Conservation (phyloP, 768 basidiomycete genomes). For the Mycena galericulata region DNA sequence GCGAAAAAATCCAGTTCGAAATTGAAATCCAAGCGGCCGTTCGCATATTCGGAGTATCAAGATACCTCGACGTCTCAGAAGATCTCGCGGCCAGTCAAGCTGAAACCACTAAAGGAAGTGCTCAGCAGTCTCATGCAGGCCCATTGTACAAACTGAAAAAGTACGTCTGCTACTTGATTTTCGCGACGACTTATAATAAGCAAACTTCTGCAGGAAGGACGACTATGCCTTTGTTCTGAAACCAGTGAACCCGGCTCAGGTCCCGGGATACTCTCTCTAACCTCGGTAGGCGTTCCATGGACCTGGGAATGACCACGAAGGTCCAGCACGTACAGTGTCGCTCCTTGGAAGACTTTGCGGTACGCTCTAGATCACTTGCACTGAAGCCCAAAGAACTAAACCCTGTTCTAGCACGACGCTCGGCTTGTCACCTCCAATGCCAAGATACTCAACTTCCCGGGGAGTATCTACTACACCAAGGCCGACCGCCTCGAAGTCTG, state of each 20-base stretch:
- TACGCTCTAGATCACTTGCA: slow-evolving; percentile 49
- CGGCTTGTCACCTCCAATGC: slow-evolving; percentile 80
- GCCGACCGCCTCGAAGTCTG: slow-evolving; percentile 78
- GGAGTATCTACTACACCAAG: slow-evolving; percentile 79
- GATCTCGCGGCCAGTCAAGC: slow-evolving; percentile 69
- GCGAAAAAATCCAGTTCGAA: slow-evolving; percentile 30
- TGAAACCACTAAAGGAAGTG: slow-evolving; percentile 86
- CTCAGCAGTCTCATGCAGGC: slow-evolving; percentile 68
- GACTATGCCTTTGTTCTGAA: slow-evolving; percentile 86
- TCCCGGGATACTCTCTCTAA: slow-evolving; percentile 74
- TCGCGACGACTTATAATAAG: slow-evolving; percentile 22
- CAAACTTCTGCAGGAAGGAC: slow-evolving; percentile 70
- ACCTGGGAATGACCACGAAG: slow-evolving; percentile 86
- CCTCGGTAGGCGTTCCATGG: slow-evolving; percentile 89
- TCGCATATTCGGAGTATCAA: slow-evolving; percentile 30
- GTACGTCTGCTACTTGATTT: slow-evolving; percentile 50
- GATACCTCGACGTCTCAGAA: slow-evolving; percentile 50
- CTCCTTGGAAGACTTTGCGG: slow-evolving; percentile 83
- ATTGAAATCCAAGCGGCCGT: slow-evolving; percentile 30
- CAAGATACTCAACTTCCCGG: slow-evolving; percentile 81
- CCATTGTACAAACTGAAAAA: slow-evolving; percentile 82
- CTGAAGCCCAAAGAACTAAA: background rate
- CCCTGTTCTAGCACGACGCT: slow-evolving; percentile 67
- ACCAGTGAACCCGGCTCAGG: slow-evolving; percentile 71
- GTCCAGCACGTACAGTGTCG: slow-evolving; percentile 82